Conservation (phyloP, 2,329 filamentous ascomycete species). For the Colletotrichum sp. region DNA sequence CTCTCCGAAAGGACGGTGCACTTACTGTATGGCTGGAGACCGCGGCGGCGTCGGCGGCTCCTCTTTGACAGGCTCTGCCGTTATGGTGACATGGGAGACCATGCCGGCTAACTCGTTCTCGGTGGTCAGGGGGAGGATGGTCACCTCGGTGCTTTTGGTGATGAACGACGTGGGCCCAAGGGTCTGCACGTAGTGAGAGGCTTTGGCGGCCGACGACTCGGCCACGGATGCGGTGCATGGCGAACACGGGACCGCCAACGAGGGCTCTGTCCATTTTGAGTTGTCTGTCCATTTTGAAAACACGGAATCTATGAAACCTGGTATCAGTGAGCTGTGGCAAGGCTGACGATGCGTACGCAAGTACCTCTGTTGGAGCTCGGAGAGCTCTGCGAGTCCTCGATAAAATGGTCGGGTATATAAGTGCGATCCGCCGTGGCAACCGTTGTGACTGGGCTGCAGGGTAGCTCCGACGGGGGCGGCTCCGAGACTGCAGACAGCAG, state of each 20-base stretch:
- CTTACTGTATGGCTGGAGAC: constrained; percentile 33
- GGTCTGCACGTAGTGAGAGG: constrained; percentile 39
- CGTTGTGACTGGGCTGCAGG: background rate
- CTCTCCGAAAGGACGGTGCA: background rate
- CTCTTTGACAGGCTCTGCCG: constrained; percentile 29
- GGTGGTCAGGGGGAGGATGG: constrained; percentile 33
- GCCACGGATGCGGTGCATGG: constrained; percentile 35
- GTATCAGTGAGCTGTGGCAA: constrained; percentile 24
- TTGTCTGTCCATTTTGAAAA: constrained; percentile 48
- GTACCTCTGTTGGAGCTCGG: constrained; percentile 39
- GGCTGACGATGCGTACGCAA: background rate
- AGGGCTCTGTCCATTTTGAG: background rate
- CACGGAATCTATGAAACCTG: constrained; percentile 41
- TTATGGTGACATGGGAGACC: constrained; percentile 42
- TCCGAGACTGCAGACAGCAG: constrained; percentile 11
- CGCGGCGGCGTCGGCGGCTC: constrained; percentile 32
- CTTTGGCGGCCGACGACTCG: constrained; percentile 31
- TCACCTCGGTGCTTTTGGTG: constrained; percentile 44
- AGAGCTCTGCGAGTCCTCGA: constrained; percentile 8
- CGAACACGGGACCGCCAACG: constrained; percentile 33
- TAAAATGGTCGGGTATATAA: background rate
- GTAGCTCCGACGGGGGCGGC: background rate
- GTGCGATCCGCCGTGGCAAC: background rate
- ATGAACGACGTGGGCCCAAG: constrained; percentile 47
- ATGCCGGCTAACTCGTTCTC: constrained; percentile 37